Base-by-base conservation (phyloP, 2,329 filamentous ascomycete genomes). In the Colletotrichum melonis region DNA sequence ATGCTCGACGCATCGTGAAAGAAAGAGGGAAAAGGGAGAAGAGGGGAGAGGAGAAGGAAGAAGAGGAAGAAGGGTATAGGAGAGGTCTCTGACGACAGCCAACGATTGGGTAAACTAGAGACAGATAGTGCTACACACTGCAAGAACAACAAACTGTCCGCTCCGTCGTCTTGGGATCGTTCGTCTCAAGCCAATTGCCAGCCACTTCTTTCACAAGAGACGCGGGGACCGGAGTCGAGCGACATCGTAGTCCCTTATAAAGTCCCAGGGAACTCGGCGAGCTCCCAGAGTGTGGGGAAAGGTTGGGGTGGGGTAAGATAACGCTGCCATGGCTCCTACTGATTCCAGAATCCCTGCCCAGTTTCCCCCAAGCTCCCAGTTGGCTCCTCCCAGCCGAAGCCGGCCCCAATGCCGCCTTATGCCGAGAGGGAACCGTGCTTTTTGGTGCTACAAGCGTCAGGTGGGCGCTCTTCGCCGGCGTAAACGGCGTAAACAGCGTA, bases 1-100 rank as follows among this genome's bases (percentile, higher is more conserved):
- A 76, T 76, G 86, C 78, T 77, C 86, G 86, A 81, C 85, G 86
- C 86, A 88, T 88, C 71, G 75, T 82, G 78, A 56, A 38, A 70
- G 68, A 59, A 59, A 67, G 62, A 52, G 52, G 52, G 26, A 54
- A 70, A 58, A 28, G 32, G 19, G n/a, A 42, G 56, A 26, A 11
- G 32, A 32, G 65, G 63, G 24, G 52, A n/a, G 42, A 69, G 46
- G 56, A 32, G 3, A 7, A 49, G 42, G 8, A n/a, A 2, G 42
- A 46, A n/a, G 35, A 42, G 38, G 38, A 42, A 14, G 38, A 42
- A 57, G 22, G 49, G 57, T 56, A 46, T 35, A 64, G 42, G 24
- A 38, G 58, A 63, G 32, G 32, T 52, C 38, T 59, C 38, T 19
- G 72, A 72, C 19, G 56, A 57, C 35, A 57, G 26, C 63, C 42